These are phyloP conservation scores for Adansonia gregorii DNA, from an alignment of 441 rosid species.

Conservation along the genomic window DNA sequence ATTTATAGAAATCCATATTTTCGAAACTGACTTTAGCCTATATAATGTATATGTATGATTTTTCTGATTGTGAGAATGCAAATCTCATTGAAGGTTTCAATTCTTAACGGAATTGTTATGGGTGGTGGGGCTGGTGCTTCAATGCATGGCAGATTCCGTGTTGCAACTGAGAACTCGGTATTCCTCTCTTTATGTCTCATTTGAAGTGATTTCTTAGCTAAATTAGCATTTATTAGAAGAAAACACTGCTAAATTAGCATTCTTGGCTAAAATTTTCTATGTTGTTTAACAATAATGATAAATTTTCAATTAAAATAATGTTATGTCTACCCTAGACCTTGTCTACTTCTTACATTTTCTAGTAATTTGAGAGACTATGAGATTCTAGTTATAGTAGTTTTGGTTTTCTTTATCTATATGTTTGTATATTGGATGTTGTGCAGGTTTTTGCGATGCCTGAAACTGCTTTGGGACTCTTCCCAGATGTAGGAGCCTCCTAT, in stretches of 20 bases:
- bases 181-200: conserved; percentile 26
- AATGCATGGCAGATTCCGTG: conserved; percentile 76
- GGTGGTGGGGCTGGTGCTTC: conserved; percentile 93
- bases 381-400: background rate
- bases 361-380: background rate
- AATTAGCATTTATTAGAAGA: background rate
- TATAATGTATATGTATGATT: background rate
- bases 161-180: conserved; percentile 91
- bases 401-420: background rate
- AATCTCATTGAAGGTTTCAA: conserved; percentile 57
- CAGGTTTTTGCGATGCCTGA: conserved; percentile 96
- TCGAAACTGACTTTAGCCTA: background rate
- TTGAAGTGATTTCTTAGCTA: conserved; percentile 11
- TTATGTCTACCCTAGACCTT: background rate
- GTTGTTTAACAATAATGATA: background rate
- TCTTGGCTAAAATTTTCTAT: background rate
- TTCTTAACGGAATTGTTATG: conserved; percentile 86
- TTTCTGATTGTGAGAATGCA: conserved; percentile 22
- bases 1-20: background rate
- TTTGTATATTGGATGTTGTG: conserved; percentile 21
- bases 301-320: background rate
- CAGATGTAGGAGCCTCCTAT: conserved; percentile 85
- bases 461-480: conserved; percentile 80
- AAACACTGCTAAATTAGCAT: conserved; percentile 6
- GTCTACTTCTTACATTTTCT: background rate